A percentile compares a stretch with the other conserved stretches of the same genome.
Conservation (phyloP, 306 rosid species). For the Pyrus pyrifolia region DNA sequence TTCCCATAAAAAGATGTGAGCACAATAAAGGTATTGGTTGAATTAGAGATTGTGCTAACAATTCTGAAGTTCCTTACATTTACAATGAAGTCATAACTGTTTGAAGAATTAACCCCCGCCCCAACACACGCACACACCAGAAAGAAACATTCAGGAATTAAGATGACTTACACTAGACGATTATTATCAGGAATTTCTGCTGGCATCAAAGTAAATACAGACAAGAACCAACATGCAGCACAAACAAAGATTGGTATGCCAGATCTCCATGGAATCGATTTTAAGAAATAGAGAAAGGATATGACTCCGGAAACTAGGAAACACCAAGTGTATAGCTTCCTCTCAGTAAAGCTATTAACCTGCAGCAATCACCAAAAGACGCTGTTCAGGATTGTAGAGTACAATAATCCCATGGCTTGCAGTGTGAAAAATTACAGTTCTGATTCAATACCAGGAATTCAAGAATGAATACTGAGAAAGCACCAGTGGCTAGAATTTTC, state of each 20-base stretch:
- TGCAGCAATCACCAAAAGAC: constrained; percentile 27
- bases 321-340: constrained; percentile 83
- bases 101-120: not conserved
- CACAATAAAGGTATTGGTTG: not conserved
- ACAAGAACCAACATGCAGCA: constrained; percentile 68
- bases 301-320: constrained; percentile 52
- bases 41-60: not conserved
- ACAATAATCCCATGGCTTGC: constrained; percentile 15
- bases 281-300: constrained; percentile 46
- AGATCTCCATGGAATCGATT: constrained; percentile 71
- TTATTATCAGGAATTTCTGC: constrained; percentile 91
- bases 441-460: constrained; percentile 69
- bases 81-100: not conserved
- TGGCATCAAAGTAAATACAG: constrained; percentile 87
- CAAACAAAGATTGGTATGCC: constrained; percentile 61
- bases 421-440: constrained; percentile 7
- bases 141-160: constrained; percentile 2
- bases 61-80: not conserved
- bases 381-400: constrained; percentile 21
- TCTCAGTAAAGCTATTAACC: constrained; percentile 82
- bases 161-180: constrained; percentile 59
- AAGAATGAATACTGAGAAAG: constrained; percentile 49
- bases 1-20: not conserved
- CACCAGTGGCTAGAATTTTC: constrained; percentile 48
- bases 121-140: not conserved